Conservation (phyloP, 768 basidiomycete species). For the Flagelloscypha sp. region DNA sequence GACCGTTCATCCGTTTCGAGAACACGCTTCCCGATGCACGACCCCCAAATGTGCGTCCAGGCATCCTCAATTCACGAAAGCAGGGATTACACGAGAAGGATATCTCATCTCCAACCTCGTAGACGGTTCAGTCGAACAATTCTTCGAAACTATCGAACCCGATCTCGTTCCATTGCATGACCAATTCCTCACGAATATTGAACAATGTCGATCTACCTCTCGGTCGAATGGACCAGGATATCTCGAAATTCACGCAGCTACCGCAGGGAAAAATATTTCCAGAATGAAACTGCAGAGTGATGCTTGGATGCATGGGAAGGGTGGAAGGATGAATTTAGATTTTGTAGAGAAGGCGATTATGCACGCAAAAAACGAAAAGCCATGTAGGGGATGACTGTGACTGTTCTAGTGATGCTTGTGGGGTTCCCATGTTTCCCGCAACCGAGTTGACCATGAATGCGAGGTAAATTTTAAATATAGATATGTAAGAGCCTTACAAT, state of each 20-base stretch:
- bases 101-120: neutral
- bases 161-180: constrained; percentile 1
- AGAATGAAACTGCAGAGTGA: neutral
- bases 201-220: neutral
- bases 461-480: no score
- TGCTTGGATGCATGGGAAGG: no score
- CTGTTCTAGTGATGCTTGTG: no score
- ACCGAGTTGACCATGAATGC: no score
- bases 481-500: no score
- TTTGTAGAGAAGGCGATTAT: constrained; percentile 1
- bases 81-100: neutral
- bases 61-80: neutral
- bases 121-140: neutral
- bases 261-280: neutral
- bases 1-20: neutral
- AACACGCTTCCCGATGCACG: neutral
- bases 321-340: neutral
- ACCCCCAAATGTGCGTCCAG: neutral
- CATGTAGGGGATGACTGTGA: no score
- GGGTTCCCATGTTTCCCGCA: no score
- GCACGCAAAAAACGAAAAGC: neutral
- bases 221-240: constrained; percentile 2
- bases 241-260: constrained; percentile 1
- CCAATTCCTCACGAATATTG: constrained; percentile 2
- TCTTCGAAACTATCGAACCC: neutral